Evolutionary conservation across 495 filamentous ascomycete genomes (phyloP).

Genomic region (Cercophora newfieldiana): DNA sequence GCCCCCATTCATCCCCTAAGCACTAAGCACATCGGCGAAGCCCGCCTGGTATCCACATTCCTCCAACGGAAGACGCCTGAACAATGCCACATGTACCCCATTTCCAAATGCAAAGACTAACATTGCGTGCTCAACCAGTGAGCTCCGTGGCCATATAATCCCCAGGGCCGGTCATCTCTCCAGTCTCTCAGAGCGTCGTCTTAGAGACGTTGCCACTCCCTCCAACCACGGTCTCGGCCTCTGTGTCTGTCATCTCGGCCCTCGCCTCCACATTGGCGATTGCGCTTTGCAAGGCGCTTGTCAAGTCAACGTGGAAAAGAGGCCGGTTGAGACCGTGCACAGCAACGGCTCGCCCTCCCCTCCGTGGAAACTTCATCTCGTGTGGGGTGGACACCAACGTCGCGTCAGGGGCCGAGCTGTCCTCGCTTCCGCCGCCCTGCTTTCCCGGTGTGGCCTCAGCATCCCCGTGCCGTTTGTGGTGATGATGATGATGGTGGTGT

Average conservation of each 20-base stretch:
- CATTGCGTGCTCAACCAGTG: not conserved
- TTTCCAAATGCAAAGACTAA: not conserved
- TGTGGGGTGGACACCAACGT: not conserved
- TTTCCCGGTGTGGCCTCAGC: not conserved
- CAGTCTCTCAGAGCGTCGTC: slow-evolving; percentile 8
- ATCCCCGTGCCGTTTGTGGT: not conserved
- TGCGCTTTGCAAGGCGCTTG: slow-evolving; percentile 86
- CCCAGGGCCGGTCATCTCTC: not conserved
- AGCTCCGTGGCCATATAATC: not conserved
- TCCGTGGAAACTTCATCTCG: not conserved
- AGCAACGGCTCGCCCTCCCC: slow-evolving; percentile 47
- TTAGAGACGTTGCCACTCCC: slow-evolving; percentile 4
- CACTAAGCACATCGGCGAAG: not conserved
- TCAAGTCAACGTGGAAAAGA: slow-evolving; percentile 93
- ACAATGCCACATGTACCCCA: not conserved
- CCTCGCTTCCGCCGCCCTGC: not conserved
- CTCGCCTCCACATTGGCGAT: slow-evolving; percentile 70
- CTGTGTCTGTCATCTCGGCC: slow-evolving; percentile 25
- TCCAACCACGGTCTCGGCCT: slow-evolving; percentile 4
- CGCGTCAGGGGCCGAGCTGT: not conserved
- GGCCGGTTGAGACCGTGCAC: slow-evolving; percentile 86
- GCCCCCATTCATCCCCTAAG: too few species aligned
- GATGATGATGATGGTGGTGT: not conserved
- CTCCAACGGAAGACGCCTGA: not conserved
- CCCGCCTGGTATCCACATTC: not conserved